Base-by-base conservation (phyloP, 1,284 basidiomycete genomes). In the Cryptococcus amylolentus region DNA sequence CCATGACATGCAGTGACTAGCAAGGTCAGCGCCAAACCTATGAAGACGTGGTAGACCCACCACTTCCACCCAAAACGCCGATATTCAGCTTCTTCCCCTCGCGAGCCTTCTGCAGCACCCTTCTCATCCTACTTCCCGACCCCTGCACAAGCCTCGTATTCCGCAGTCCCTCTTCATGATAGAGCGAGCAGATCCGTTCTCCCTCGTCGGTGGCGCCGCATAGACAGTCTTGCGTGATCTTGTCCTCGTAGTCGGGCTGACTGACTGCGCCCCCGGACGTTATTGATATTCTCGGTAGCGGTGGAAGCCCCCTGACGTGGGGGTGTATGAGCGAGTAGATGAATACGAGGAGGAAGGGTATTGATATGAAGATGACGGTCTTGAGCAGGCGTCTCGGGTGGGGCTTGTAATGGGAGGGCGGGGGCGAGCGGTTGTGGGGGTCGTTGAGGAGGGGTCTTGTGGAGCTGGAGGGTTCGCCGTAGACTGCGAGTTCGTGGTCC, bases 51-150 rank as follows among this genome's bases (percentile, higher is more conserved):
- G 43, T 38, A 10, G 23, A 65, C 73, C 60, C 58, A 77, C 75
- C 72, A 55, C 72, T 75, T 5, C 75, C 75, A 6, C 75, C 75
- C 14, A 77, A 54, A 8, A 77, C 62, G 27, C 75, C 75, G 12
- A 77, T 64, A 45, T 73, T 74, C 39, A 77, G 13, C 14, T 51
- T 51, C 37, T 62, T 37, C 0, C 71, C 74, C n/a, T 70, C 67
- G 39, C 67, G 66, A 18, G 68, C 73, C 50, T 65, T 66, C 18
- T 63, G 62, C 12, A 77, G 47, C 46, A 73, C 58, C 38, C 63
- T 53, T 45, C 70, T 61, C 5, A 73, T 55, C 49, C 75, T 61
- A 18, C 69, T 72, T 4, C 74, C 74, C 16, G 63, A 61, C 1
- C 72, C 70, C 35, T 68, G 53, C 8, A 70, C 55, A n/a, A 75